Evolutionary conservation across 2,329 filamentous ascomycete genomes (phyloP).

Genomic region (Aspergillaceae sp.): DNA sequence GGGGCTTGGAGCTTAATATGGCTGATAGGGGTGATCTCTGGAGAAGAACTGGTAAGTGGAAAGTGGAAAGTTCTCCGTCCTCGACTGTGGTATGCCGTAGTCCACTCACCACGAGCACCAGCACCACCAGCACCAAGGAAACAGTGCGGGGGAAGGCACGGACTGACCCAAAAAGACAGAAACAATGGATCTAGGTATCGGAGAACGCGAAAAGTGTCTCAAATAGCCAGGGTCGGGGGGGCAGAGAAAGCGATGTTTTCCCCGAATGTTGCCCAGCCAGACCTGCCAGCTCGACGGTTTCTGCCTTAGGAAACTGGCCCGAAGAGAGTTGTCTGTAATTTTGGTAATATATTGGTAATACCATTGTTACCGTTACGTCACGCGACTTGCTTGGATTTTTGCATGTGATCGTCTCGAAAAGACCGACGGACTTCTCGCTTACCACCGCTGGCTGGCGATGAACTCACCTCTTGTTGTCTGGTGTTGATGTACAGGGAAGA

Average conservation of each 20-base stretch:
- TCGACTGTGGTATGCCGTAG: no score
- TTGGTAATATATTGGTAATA: slow-evolving; percentile 12
- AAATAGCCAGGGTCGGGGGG: no score
- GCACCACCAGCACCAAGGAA: not conserved
- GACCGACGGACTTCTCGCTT: slow-evolving; percentile 10
- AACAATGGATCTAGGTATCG: no score
- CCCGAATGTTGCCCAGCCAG: no score
- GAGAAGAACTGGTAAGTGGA: not conserved
- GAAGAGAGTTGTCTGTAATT: slow-evolving; percentile 11
- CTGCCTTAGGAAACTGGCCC: slow-evolving; percentile 11
- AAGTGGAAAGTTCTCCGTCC: not conserved
- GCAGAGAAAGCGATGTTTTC: no score
- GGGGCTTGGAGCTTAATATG: not conserved
- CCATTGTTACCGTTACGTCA: slow-evolving; percentile 19
- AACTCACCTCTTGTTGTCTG: not conserved
- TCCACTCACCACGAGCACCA: not conserved
- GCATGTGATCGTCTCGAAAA: slow-evolving; percentile 27
- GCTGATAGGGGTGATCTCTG: not conserved
- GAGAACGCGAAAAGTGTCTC: no score
- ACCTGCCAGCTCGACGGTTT: not conserved
- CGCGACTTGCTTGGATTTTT: slow-evolving; percentile 25
- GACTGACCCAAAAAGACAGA: no score
- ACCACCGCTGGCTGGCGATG: not conserved
- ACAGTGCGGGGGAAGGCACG: not conserved
- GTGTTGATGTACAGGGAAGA: not conserved